phyloP scores from a whole-genome alignment of 2,329 filamentous ascomycete genomes.

The Pseudopithomyces chartarum region DNA sequence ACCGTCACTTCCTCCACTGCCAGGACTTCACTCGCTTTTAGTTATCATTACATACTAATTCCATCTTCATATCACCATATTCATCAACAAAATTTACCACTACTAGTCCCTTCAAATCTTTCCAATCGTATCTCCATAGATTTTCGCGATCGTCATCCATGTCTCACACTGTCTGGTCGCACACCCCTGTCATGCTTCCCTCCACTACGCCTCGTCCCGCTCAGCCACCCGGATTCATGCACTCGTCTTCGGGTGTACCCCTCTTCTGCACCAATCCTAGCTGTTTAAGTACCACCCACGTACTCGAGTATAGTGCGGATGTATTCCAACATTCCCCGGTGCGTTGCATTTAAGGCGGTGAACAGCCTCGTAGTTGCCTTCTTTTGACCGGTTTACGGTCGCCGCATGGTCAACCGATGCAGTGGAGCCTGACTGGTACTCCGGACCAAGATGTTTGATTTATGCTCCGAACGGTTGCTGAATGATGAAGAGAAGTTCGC shows the following conservation, averaged over 20 bases:
- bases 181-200: background rate
- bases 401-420: background rate
- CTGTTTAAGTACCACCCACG: background rate
- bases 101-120: background rate
- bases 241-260: background rate
- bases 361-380: constrained; percentile 4
- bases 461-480: constrained; percentile 15
- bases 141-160: background rate
- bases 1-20: too few relatives aligned
- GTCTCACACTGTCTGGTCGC: background rate
- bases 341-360: background rate
- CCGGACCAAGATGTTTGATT: constrained; percentile 12
- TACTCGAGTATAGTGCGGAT: background rate
- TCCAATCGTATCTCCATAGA: background rate
- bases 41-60: background rate
- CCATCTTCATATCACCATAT: background rate
- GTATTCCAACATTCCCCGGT: background rate
- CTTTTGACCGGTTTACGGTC: background rate
- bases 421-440: background rate
- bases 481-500: constrained; percentile 15
- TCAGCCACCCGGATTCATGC: constrained; percentile 7
- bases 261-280: background rate
- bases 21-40: background rate
- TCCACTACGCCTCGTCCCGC: constrained; percentile 8
- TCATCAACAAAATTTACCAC: background rate